Percentiles rank a stretch among this genome's conserved stretches.
These are phyloP conservation scores for Agrostemma githago DNA, from an alignment of 148 eudicot genomes.

Conservation along the genomic window DNA sequence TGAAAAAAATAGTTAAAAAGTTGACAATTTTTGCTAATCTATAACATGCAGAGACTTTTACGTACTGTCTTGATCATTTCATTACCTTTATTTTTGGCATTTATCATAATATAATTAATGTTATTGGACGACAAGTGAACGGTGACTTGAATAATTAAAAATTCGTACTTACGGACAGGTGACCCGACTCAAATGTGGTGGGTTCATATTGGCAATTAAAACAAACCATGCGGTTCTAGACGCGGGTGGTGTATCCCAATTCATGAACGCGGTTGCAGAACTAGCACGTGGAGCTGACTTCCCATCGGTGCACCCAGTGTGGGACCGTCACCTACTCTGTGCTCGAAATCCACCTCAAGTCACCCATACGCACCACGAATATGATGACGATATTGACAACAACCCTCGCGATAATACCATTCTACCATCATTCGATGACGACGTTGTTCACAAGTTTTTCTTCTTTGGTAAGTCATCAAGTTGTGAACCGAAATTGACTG, in stretches of 20 bases:
- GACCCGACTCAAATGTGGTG: conserved; percentile 28
- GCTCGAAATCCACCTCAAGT: conserved; percentile 28
- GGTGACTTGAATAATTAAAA: too few species aligned
- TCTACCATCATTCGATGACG: conserved; percentile 14
- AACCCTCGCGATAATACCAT: conserved; percentile 10
- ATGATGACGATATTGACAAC: conserved; percentile 22
- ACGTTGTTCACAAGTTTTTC: conserved; percentile 20
- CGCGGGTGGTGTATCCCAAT: conserved; percentile 28
- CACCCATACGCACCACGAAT: conserved; percentile 28
- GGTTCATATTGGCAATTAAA: conserved; percentile 26
- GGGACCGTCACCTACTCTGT: conserved; percentile 33
- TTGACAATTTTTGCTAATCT: too few species aligned
- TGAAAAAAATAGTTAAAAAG: too few species aligned
- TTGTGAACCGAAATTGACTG: too few species aligned
- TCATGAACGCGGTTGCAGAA: conserved; percentile 34
- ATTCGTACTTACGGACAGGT: conserved; percentile 11
- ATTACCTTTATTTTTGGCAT: too few species aligned
- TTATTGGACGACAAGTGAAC: too few species aligned
- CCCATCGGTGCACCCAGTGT: conserved; percentile 25
- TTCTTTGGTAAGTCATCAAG: conserved; percentile 20
- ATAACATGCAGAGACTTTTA: too few species aligned
- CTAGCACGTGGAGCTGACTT: conserved; percentile 27
- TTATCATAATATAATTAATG: too few species aligned
- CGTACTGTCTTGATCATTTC: too few species aligned
- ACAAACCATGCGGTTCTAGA: conserved; percentile 27